Evolutionary conservation across 352 stramenopile species (phyloP).

Genomic region (Globisporangium sylvaticum): DNA sequence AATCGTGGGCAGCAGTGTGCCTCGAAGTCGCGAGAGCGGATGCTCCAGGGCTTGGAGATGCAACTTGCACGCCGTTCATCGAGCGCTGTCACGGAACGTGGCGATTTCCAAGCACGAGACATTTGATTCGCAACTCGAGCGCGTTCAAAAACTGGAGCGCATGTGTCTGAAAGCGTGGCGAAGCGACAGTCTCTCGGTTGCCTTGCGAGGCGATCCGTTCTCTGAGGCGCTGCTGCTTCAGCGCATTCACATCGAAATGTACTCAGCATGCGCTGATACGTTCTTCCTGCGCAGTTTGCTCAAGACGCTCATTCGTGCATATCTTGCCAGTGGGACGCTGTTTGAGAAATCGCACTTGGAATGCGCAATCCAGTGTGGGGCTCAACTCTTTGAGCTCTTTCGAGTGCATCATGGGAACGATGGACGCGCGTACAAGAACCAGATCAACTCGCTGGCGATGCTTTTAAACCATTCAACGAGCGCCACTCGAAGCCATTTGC

Average conservation of each 20-base stretch:
- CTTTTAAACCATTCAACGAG: neutral
- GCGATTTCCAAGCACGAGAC: constrained; percentile 31
- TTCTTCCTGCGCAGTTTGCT: constrained; percentile 52
- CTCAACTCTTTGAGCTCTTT: constrained; percentile 36
- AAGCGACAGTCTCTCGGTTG: constrained; percentile 37
- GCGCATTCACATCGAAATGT: constrained; percentile 43
- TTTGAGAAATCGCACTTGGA: constrained; percentile 39
- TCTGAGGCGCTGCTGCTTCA: constrained; percentile 55
- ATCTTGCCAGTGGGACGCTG: constrained; percentile 19
- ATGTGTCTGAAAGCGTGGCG: constrained; percentile 59
- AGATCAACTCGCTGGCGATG: neutral
- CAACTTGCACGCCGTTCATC: constrained; percentile 36
- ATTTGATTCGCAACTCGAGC: constrained; percentile 37
- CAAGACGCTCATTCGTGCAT: constrained; percentile 46
- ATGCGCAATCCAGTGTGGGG: constrained; percentile 23
- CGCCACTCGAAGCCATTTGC: no score
- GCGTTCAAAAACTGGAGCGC: constrained; percentile 53
- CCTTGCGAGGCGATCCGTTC: constrained; percentile 38
- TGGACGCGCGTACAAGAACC: neutral
- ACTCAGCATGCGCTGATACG: constrained; percentile 35
- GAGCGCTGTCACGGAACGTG: constrained; percentile 28
- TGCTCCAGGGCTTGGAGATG: constrained; percentile 9
- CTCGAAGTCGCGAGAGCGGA: constrained; percentile 30
- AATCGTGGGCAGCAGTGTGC: constrained; percentile 37
- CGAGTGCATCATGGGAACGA: constrained; percentile 16